Percentiles rank a stretch among this genome's conserved stretches.
Conservation (phyloP, 1,284 basidiomycete species). For the Pseudozyma hubeiensis region DNA sequence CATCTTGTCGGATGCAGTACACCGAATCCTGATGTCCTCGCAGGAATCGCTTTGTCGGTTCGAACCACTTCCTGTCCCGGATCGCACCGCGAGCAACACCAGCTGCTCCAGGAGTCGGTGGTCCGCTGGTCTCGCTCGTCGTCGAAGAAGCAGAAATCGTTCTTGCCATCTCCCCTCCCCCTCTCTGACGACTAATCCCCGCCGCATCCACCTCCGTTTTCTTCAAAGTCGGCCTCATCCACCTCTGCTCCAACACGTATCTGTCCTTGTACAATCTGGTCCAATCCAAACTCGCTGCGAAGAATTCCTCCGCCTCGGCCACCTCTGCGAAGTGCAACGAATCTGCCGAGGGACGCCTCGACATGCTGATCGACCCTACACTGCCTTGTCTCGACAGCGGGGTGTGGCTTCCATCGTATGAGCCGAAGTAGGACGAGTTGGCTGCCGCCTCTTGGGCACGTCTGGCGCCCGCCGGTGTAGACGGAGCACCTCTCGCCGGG, state of each 20-base stretch:
- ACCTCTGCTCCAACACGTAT: slow-evolving; percentile 35
- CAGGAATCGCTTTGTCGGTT: slow-evolving; percentile 43
- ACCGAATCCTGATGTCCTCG: slow-evolving; percentile 55
- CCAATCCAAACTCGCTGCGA: slow-evolving; percentile 43
- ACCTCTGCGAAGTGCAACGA: slow-evolving; percentile 25
- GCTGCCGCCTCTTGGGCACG: slow-evolving; percentile 33
- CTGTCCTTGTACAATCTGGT: slow-evolving; percentile 34
- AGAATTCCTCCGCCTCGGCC: slow-evolving; percentile 40
- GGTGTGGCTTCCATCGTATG: not conserved
- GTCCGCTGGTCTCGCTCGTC: not conserved
- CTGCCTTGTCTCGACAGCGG: slow-evolving; percentile 23
- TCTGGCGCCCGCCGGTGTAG: slow-evolving; percentile 38
- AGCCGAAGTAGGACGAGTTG: slow-evolving; percentile 10
- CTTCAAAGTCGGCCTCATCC: slow-evolving; percentile 18
- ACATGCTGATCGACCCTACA: slow-evolving; percentile 11
- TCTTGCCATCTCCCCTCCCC: slow-evolving; percentile 13
- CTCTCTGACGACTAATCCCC: not conserved
- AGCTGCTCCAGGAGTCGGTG: not conserved
- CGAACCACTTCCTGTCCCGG: slow-evolving; percentile 14
- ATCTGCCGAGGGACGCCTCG: slow-evolving; percentile 10
- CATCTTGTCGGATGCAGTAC: slow-evolving; percentile 57
- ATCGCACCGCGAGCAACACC: not conserved
- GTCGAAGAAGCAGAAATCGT: slow-evolving; percentile 11
- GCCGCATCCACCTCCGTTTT: not conserved
- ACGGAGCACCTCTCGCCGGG: slow-evolving; percentile 18